These are phyloP conservation scores for Aspergillus neotritici DNA, from an alignment of 2,329 filamentous ascomycete genomes.

Conservation along the genomic window DNA sequence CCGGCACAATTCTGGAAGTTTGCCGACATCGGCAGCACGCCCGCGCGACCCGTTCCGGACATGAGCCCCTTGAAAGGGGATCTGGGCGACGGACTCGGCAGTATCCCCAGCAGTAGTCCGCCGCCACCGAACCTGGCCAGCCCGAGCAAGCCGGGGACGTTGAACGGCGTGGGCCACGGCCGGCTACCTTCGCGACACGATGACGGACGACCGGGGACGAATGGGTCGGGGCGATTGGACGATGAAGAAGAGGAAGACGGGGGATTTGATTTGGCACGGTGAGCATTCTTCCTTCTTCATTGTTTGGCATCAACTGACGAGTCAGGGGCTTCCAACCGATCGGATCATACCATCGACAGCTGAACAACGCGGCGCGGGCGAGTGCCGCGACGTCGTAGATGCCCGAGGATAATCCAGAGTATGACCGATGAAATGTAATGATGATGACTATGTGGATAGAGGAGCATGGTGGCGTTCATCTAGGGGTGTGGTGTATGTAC, in stretches of 20 bases:
- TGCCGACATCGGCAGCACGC: constrained; percentile 43
- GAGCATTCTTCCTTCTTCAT: constrained; percentile 14
- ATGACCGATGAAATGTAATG: background rate
- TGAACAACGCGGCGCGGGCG: constrained; percentile 35
- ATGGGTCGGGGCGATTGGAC: constrained; percentile 22
- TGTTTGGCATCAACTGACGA: constrained; percentile 5
- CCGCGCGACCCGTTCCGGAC: constrained; percentile 38
- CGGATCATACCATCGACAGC: constrained; percentile 41
- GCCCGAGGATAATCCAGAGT: constrained; percentile 1
- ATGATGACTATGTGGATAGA: too few relatives aligned
- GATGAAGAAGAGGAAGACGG: constrained; percentile 38
- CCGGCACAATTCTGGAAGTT: constrained; percentile 49
- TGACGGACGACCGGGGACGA: constrained; percentile 18
- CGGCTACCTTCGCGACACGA: constrained; percentile 29
- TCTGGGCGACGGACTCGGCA: constrained; percentile 29
- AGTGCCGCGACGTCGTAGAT: constrained; percentile 25
- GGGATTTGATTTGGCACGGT: constrained; percentile 46
- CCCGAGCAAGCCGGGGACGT: constrained; percentile 40
- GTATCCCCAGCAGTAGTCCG: constrained; percentile 45
- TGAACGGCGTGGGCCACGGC: constrained; percentile 26
- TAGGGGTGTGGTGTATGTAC: constrained; percentile 1
- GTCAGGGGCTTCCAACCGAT: constrained; percentile 46
- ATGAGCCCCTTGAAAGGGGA: constrained; percentile 45
- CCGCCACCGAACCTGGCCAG: constrained; percentile 42
- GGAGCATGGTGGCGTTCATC: too few relatives aligned